These are phyloP conservation scores for Pichia cephalocereana DNA, from an alignment of 805 yeast species.

Conservation along the genomic window DNA sequence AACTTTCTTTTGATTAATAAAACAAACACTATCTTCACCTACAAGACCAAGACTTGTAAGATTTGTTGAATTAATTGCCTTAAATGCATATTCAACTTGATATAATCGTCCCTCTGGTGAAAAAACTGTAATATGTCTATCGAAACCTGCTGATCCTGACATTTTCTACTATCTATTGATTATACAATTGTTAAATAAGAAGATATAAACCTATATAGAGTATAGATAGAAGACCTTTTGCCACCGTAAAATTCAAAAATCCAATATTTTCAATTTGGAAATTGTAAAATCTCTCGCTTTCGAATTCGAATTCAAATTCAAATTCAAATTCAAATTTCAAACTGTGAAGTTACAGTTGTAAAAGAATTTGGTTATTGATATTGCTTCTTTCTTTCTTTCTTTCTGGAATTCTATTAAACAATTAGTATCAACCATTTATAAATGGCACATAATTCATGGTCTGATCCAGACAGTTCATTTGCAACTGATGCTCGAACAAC, in stretches of 20 bases:
- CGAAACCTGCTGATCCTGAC: conserved; percentile 84
- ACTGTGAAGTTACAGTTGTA: no score
- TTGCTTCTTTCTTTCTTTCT: no score
- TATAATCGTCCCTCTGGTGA: conserved; percentile 97
- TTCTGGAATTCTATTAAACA: no score
- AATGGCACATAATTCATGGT: conserved; percentile 13
- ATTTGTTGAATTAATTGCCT: conserved; percentile 89
- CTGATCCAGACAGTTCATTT: conserved; percentile 21
- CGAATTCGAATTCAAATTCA: no score
- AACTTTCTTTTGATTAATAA: conserved; percentile 90
- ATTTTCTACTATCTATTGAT: neutral
- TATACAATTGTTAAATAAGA: neutral
- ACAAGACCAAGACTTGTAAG: conserved; percentile 82
- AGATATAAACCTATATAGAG: no score
- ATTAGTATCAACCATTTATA: neutral
- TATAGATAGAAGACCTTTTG: neutral
- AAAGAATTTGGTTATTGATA: no score
- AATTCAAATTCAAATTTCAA: no score
- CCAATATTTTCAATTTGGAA: no score
- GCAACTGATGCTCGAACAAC: conserved; percentile 20
- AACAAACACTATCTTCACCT: conserved; percentile 79
- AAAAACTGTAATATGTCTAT: conserved; percentile 96
- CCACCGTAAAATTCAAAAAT: neutral
- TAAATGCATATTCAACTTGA: conserved; percentile 89
- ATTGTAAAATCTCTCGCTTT: no score